Evolutionary conservation across 805 yeast species (phyloP).

Genomic region (Kluyveromyces wickerhamii): DNA sequence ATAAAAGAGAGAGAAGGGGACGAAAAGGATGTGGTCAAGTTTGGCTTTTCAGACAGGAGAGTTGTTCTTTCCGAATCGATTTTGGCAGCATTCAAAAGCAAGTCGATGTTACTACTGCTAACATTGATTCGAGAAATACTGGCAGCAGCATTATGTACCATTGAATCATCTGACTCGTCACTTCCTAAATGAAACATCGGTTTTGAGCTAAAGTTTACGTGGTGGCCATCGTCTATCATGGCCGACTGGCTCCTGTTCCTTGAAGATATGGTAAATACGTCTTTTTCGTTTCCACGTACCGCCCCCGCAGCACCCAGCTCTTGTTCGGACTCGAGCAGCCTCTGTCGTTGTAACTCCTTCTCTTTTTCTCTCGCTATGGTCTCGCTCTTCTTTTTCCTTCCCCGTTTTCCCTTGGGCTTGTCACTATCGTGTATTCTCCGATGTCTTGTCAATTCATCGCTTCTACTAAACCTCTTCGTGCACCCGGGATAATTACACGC

Average conservation of each 20-base stretch:
- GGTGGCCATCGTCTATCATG: not conserved
- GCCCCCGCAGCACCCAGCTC: too few species aligned
- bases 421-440: constrained; percentile 67
- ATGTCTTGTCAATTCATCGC: constrained; percentile 71
- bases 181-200: constrained; percentile 5
- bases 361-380: constrained; percentile 2
- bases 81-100: constrained; percentile 4
- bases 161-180: constrained; percentile 2
- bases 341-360: constrained; percentile 3
- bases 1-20: constrained; percentile 1
- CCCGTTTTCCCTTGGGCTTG: constrained; percentile 53
- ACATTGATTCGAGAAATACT: not conserved
- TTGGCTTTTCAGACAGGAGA: not conserved
- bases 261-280: too few species aligned
- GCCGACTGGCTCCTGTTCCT: too few species aligned
- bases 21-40: not conserved
- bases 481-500: constrained; percentile 68
- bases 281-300: too few species aligned
- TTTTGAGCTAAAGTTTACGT: not conserved
- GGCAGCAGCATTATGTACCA: not conserved
- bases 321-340: not conserved
- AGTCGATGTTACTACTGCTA: not conserved
- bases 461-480: constrained; percentile 55
- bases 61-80: constrained; percentile 2
- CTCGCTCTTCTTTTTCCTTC: constrained; percentile 32